Evolutionary conservation across 352 stramenopile species (phyloP).

Genomic region (Thalassiosira hispida): DNA sequence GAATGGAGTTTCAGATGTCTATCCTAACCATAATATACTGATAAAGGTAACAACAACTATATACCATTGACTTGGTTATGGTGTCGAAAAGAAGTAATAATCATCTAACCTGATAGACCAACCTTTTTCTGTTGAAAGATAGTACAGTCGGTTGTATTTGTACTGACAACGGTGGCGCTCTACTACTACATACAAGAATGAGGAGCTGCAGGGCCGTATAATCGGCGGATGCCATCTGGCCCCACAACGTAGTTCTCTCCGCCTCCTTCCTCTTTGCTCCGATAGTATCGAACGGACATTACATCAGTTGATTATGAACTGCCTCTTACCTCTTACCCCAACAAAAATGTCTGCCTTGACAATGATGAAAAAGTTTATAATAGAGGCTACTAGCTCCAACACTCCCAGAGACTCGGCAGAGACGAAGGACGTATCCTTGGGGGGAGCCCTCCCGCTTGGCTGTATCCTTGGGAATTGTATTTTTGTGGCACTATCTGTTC

Average conservation of each 20-base stretch:
- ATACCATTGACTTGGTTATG: too few relatives aligned
- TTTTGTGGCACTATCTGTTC: slow-evolving; percentile 27
- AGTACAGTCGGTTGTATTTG: too few relatives aligned
- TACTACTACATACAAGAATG: slow-evolving; percentile 43
- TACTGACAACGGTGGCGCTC: too few relatives aligned
- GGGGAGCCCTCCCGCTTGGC: not conserved
- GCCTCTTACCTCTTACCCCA: slow-evolving; percentile 61
- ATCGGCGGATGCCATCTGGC: slow-evolving; percentile 28
- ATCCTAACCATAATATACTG: too few relatives aligned
- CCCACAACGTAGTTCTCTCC: slow-evolving; percentile 40
- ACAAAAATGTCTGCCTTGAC: slow-evolving; percentile 68
- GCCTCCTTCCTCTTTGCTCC: not conserved
- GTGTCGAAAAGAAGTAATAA: too few relatives aligned
- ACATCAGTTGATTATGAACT: slow-evolving; percentile 73
- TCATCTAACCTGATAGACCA: too few relatives aligned
- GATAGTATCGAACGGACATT: slow-evolving; percentile 70
- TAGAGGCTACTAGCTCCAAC: slow-evolving; percentile 56
- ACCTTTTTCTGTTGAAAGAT: too few relatives aligned
- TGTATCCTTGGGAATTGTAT: slow-evolving; percentile 20
- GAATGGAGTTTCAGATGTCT: too few relatives aligned
- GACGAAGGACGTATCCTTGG: not conserved
- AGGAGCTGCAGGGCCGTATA: slow-evolving; percentile 26
- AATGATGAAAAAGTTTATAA: slow-evolving; percentile 76
- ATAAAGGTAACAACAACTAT: too few relatives aligned
- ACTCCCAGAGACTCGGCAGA: slow-evolving; percentile 31